A percentile compares a stretch with the other conserved stretches of the same genome.
phyloP scores from a whole-genome alignment of 108 stramenopile species.

The Asterionellopsis glacialis region DNA sequence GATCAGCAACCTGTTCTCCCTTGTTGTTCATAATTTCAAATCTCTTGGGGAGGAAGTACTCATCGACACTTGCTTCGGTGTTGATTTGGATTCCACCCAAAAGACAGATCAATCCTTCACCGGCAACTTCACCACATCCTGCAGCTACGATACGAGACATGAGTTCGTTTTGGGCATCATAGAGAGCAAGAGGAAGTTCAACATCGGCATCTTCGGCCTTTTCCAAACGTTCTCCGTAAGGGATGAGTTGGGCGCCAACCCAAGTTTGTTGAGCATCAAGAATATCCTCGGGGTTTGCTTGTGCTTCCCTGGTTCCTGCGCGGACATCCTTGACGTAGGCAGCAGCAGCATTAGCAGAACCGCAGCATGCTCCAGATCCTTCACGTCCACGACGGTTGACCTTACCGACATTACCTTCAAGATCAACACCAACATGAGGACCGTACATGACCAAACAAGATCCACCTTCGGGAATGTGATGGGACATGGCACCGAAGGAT shows the following conservation, averaged over 20 bases:
- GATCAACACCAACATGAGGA: conserved; percentile 62
- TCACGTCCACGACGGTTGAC: conserved; percentile 51
- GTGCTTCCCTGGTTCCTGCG: conserved; percentile 26
- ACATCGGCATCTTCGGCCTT: conserved; percentile 29
- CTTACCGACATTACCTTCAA: conserved; percentile 44
- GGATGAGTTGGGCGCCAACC: conserved; percentile 36
- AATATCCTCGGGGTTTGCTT: conserved; percentile 18
- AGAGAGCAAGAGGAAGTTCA: conserved; percentile 26
- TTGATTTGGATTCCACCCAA: conserved; percentile 63
- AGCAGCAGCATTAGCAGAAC: conserved; percentile 39
- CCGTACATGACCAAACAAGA: conserved; percentile 50
- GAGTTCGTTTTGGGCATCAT: conserved; percentile 18
- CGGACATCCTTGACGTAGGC: conserved; percentile 37
- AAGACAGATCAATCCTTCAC: conserved; percentile 43
- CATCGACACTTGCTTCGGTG: conserved; percentile 32
- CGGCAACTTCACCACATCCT: conserved; percentile 38
- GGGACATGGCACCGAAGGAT: conserved; percentile 65
- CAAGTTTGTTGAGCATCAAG: conserved; percentile 56
- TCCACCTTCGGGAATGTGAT: conserved; percentile 64
- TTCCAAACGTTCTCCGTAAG: conserved; percentile 39
- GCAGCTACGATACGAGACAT: conserved; percentile 32
- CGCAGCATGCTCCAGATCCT: conserved; percentile 41
- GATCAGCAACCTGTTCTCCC: conserved; percentile 1
- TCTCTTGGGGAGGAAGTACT: conserved; percentile 54
- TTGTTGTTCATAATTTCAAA: conserved; percentile 45